Evolutionary conservation across 1,139 yeast genomes (phyloP).

Genomic region (Trichomonascaceae sp.): DNA sequence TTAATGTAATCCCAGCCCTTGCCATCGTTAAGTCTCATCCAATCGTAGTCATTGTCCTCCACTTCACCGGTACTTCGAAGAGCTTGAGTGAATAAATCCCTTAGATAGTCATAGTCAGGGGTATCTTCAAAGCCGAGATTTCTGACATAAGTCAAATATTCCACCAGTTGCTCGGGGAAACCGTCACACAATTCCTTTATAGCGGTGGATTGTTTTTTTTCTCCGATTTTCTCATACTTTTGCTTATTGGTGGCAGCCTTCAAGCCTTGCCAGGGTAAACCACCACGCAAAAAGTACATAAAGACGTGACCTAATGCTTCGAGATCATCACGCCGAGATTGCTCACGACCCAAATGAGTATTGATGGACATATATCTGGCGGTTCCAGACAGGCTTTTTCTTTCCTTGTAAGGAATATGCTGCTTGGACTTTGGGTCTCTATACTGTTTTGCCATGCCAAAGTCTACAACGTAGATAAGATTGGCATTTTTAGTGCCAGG

Average conservation of each 20-base stretch:
- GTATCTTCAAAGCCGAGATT: slow-evolving; percentile 83
- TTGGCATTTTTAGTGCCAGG: slow-evolving; percentile 46
- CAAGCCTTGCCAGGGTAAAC: slow-evolving; percentile 97
- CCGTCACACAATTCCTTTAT: slow-evolving; percentile 74
- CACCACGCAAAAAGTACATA: slow-evolving; percentile 87
- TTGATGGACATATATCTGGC: slow-evolving; percentile 97
- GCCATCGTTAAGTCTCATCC: slow-evolving; percentile 90
- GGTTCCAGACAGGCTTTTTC: slow-evolving; percentile 90
- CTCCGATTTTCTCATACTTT: slow-evolving; percentile 94
- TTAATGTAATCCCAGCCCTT: slow-evolving; percentile 84
- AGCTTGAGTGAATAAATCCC: slow-evolving; percentile 68
- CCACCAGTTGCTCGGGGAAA: slow-evolving; percentile 81
- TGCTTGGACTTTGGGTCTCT: slow-evolving; percentile 92
- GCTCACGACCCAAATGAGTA: slow-evolving; percentile 96
- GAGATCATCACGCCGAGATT: slow-evolving; percentile 89
- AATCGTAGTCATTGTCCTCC: slow-evolving; percentile 86
- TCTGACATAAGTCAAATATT: slow-evolving; percentile 78
- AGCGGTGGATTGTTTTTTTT: slow-evolving; percentile 81
- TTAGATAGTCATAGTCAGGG: slow-evolving; percentile 86
- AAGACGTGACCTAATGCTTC: slow-evolving; percentile 95
- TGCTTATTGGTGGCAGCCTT: slow-evolving; percentile 97
- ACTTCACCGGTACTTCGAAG: slow-evolving; percentile 63
- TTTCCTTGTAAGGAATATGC: slow-evolving; percentile 94
- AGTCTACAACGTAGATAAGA: slow-evolving; percentile 53
- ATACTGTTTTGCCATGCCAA: slow-evolving; percentile 97